Percentiles rank a stretch among this genome's conserved stretches.
Evolutionary conservation across 208 protist genomes (phyloP).

Genomic region (Vickermania ingenoplastis): DNA sequence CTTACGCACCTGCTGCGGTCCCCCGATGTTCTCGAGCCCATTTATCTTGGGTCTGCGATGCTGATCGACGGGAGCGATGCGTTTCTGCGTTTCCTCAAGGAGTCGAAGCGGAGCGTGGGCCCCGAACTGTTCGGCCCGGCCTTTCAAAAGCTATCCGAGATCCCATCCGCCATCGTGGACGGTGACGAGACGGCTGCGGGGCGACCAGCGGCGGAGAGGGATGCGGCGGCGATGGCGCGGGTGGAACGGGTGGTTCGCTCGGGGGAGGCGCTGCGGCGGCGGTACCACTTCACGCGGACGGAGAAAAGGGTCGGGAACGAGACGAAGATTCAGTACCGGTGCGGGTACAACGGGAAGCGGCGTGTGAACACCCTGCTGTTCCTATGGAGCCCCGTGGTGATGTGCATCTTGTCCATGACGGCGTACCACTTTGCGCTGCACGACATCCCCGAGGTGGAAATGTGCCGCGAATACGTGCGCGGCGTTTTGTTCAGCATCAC

Average conservation of each 20-base stretch:
- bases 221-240: neutral
- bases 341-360: too few species aligned
- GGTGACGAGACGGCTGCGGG: neutral
- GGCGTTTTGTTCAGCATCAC: neutral
- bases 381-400: too few species aligned
- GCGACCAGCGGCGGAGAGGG: neutral
- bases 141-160: neutral
- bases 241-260: neutral
- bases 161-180: neutral
- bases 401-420: too few species aligned
- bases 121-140: neutral
- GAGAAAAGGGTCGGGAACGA: too few species aligned
- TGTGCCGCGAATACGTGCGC: constrained; percentile 19
- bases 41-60: constrained; percentile 76
- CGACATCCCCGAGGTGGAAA: constrained; percentile 7
- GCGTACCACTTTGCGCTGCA: neutral
- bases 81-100: constrained; percentile 39
- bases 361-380: too few species aligned
- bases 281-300: neutral
- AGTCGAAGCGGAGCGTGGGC: constrained; percentile 12
- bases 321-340: too few species aligned
- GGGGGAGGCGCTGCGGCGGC: neutral
- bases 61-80: constrained; percentile 37
- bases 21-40: constrained; percentile 28
- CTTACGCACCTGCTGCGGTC: constrained; percentile 66